phyloP scores from a whole-genome alignment of 2,329 filamentous ascomycete species.

The Aspergillus flavus region DNA sequence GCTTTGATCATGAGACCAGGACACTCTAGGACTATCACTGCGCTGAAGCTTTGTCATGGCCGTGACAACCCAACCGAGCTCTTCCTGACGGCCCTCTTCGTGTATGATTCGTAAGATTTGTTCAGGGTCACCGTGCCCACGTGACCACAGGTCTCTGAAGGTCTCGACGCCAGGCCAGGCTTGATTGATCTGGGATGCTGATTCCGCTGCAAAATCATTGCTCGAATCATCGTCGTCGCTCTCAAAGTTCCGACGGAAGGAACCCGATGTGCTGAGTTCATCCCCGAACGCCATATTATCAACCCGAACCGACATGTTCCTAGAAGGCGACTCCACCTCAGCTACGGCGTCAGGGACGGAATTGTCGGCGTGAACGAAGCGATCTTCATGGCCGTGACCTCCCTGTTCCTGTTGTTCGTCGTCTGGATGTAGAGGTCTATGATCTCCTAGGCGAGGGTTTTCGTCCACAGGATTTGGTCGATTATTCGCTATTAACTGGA shows the following conservation, averaged over 20 bases:
- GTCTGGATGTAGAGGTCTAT: slow-evolving; percentile 14
- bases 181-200: slow-evolving; percentile 14
- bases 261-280: background rate
- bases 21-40: slow-evolving; percentile 7
- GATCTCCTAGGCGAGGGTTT: slow-evolving; percentile 16
- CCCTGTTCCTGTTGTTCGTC: slow-evolving; percentile 10
- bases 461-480: slow-evolving; percentile 29
- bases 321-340: background rate
- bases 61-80: slow-evolving; percentile 62
- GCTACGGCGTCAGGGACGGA: slow-evolving; percentile 9
- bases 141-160: slow-evolving; percentile 59
- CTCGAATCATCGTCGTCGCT: slow-evolving; percentile 11
- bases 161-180: slow-evolving; percentile 45
- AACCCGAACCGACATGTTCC: slow-evolving; percentile 3
- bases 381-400: slow-evolving; percentile 14
- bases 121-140: slow-evolving; percentile 61
- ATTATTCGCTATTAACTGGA: slow-evolving; percentile 47
- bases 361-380: slow-evolving; percentile 11
- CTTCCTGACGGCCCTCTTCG: slow-evolving; percentile 61
- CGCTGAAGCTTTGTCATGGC: slow-evolving; percentile 48
- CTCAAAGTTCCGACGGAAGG: slow-evolving; percentile 9
- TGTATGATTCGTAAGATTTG: slow-evolving; percentile 64
- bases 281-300: background rate
- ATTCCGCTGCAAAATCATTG: slow-evolving; percentile 7
- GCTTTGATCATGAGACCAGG: slow-evolving; percentile 6